These are phyloP conservation scores for Barbarea vulgaris DNA, from an alignment of 345 rosid species.

Conservation along the genomic window DNA sequence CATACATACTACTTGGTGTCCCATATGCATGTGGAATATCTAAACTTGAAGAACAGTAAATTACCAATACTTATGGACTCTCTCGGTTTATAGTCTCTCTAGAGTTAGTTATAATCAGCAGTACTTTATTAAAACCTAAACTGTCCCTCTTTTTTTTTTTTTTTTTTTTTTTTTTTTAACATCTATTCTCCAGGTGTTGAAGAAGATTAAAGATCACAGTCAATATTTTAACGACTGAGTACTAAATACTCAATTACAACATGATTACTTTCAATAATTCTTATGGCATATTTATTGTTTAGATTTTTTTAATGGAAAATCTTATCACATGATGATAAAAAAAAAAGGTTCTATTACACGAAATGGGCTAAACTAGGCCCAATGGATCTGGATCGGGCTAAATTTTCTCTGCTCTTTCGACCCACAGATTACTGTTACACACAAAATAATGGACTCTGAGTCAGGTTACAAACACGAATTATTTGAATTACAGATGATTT, in stretches of 20 bases:
- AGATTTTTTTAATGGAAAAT: not conserved
- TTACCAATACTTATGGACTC: not conserved
- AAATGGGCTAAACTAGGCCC: not conserved
- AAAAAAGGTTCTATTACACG: not conserved
- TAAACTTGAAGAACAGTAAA: not conserved
- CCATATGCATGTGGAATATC: conserved; percentile 22
- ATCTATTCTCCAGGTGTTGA: not conserved
- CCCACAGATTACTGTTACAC: not conserved
- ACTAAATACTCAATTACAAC: conserved; percentile 1
- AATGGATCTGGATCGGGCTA: not conserved
- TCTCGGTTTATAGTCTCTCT: not conserved
- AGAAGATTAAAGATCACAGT: not conserved
- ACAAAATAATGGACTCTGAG: not conserved
- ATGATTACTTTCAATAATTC: not conserved
- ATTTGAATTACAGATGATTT: not conserved
- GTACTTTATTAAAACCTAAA: not conserved
- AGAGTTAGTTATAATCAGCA: not conserved
- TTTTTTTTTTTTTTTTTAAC: not conserved
- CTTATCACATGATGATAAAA: not conserved
- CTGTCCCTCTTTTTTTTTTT: not conserved
- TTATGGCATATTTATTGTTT: not conserved
- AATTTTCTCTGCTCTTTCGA: not conserved
- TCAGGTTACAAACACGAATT: not conserved
- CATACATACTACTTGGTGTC: conserved; percentile 20
- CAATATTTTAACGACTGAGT: not conserved